Base-by-base conservation (phyloP, 225 moss, liverwort and hornwort species). In the Ulota crispa region DNA sequence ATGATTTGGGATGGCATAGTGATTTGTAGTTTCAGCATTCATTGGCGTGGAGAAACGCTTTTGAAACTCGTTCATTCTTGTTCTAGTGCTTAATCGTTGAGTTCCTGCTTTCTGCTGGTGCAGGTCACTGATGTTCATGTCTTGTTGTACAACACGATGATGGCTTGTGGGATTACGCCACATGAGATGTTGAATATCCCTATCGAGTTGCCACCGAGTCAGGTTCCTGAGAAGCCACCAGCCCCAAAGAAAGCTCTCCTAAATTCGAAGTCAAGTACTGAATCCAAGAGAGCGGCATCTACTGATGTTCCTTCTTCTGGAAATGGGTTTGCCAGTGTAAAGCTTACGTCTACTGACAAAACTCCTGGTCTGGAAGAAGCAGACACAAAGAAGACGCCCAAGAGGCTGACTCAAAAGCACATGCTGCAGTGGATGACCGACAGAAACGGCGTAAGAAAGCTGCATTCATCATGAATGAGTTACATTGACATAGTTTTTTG, bases 391-490 rank as follows among this genome's bases (percentile, higher is more conserved):
- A 90, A 84, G 83, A 31, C 84, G 23, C 88, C 85, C 5, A 88
- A 88, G 86, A 70, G 85, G 64, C 80, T 91, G 23, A 91, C 88
- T 41, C 88, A 86, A 64, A 91, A 88, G 83, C 88, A 88, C 67
- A 86, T 91, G 91, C 83, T 88, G 75, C 88, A 91, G 71, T 91
- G 91, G 91, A 88, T 91, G 73, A 23, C 84, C 2, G 91, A 91
- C 63, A 86, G 78, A 68, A 84, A 91, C 69, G 91, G 91, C 80
- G 91, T 91, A 85, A 84, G 88, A 7, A 4, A 78, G 24, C 32
- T 16, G 36, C 27, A 11, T 55, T 79, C 34, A 61, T 50, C 7
- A 57, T 71, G 15, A 74, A 69, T 73, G 78, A 28, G 36, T 62
- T 73, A 13, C 19, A 50, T 13, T 4, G 20, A 37, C 32, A 32